Conservation (phyloP, 2,329 filamentous ascomycete species). For the Dactylellina cionopaga region DNA sequence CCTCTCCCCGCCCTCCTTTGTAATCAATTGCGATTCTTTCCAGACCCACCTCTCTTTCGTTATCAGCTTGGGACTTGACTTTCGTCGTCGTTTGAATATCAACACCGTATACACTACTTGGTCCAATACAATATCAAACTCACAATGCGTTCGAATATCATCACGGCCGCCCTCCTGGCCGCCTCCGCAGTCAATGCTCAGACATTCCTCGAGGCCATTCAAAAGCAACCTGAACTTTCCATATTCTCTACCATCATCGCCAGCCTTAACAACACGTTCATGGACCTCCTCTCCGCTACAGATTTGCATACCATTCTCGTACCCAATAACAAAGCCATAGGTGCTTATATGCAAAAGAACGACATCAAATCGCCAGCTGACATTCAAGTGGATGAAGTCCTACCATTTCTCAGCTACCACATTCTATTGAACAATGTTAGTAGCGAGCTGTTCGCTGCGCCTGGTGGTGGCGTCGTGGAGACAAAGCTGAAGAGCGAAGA, state of each 20-base stretch:
- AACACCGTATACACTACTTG: no score
- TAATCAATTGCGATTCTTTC: neutral
- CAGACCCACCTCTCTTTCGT: conserved; percentile 6
- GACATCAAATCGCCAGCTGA: conserved; percentile 31
- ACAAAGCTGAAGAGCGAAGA: conserved; percentile 18
- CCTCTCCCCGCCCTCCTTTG: conserved; percentile 2
- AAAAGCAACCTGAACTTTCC: conserved; percentile 23
- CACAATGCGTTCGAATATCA: conserved; percentile 24
- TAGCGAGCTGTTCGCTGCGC: conserved; percentile 12
- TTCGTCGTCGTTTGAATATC: conserved; percentile 15
- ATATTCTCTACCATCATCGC: conserved; percentile 30
- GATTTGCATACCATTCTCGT: conserved; percentile 32
- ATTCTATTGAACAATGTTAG: conserved; percentile 38
- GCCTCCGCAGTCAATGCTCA: conserved; percentile 28
- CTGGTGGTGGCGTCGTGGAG: conserved; percentile 40
- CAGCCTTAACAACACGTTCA: conserved; percentile 23
- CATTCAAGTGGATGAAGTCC: conserved; percentile 8
- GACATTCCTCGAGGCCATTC: conserved; percentile 22
- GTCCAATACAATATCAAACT: no score
- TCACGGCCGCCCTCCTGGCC: conserved; percentile 7
- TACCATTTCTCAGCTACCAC: conserved; percentile 46
- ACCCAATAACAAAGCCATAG: conserved; percentile 41
- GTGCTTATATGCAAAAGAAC: conserved; percentile 20
- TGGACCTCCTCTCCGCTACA: conserved; percentile 4
- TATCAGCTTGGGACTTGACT: no score